Base-by-base conservation (phyloP, 1,284 basidiomycete species). In the Tremellales sp. region DNA sequence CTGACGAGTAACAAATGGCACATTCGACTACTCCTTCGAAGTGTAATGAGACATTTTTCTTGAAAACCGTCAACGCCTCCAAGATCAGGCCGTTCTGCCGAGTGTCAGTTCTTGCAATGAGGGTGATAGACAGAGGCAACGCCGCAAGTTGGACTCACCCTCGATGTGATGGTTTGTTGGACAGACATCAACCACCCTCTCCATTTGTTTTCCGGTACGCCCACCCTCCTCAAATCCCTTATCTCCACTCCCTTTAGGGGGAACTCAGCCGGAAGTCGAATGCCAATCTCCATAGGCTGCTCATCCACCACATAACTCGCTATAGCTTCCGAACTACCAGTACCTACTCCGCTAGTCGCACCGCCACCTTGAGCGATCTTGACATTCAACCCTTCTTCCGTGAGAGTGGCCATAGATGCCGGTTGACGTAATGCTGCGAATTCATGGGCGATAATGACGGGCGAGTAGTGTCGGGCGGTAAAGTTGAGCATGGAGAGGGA, bases 1-100 rank as follows among this genome's bases (percentile, higher is more conserved):
- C 85, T 64, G 67, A 91, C 87, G 87, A 91, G 70, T 92, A 93
- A 64, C 89, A 94, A 62, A 96, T 96, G 2, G 92, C 85, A 73
- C 96, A 93, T 64, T 93, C 89, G 7, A 88, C 87, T 64, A 92
- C 86, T 10, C 92, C 92, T 58, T 92, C 89, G 64, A 97, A 97
- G 72, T 96, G 89, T 27, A 88, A 78, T 0, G 83, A 80, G 31
- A 92, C 89, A 64, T 97, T 98, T 76, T 87, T 88, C 77, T 94
- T 96, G 81, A 97, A 98, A 51, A 97, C 77, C 15, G 82, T 82
- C n/a, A 98, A 73, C 0, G 89, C 93, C 64, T 98, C 96, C 25
- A 89, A 80, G 36, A 99, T 87, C 40, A 86, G 82, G 4, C 93
- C 93, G 65, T 94, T 93, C 86, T 92, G 66, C 47, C 25, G 48